phyloP scores from a whole-genome alignment of 495 filamentous ascomycete species.

The Hypoxylon fragiforme region DNA sequence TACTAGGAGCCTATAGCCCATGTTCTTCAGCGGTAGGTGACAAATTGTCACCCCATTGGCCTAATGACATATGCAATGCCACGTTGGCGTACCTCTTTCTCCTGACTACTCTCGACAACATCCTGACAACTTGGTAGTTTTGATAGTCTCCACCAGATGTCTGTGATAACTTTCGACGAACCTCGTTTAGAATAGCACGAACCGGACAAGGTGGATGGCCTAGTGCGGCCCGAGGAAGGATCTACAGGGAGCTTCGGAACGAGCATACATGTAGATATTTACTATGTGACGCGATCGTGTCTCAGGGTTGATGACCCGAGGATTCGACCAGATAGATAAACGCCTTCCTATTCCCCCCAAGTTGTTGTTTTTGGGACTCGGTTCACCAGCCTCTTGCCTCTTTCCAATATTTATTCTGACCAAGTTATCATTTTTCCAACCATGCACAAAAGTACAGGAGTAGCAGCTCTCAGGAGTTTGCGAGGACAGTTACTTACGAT shows the following conservation, averaged over 20 bases:
- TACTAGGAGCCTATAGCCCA: background rate
- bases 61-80: background rate
- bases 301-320: background rate
- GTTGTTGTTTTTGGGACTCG: too few relatives aligned
- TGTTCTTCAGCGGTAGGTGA: background rate
- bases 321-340: background rate
- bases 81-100: slow-evolving; percentile 3
- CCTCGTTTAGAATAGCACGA: background rate
- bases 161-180: background rate
- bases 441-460: background rate
- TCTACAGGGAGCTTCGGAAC: background rate
- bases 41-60: background rate
- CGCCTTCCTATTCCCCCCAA: background rate
- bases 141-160: background rate
- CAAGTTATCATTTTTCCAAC: background rate
- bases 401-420: background rate
- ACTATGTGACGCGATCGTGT: background rate
- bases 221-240: background rate
- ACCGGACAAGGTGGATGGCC: background rate
- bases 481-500: slow-evolving; percentile 1
- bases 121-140: background rate
- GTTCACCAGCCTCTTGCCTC: too few relatives aligned
- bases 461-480: slow-evolving; percentile 2
- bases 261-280: background rate
- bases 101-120: too few relatives aligned